Base-by-base conservation (phyloP, 306 rosid genomes). In the Geum urbanum region DNA sequence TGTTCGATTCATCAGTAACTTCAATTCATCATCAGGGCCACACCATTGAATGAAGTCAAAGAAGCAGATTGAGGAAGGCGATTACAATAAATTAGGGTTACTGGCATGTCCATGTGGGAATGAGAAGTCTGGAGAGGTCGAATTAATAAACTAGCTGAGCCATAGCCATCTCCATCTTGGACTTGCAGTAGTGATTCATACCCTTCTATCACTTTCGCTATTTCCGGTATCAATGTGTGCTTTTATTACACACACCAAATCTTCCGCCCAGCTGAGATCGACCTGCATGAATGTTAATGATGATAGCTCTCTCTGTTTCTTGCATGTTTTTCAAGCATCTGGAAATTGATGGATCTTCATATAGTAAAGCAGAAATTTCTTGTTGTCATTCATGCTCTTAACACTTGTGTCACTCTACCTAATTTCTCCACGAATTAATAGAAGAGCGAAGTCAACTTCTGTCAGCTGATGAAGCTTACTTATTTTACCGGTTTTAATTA, bases 1-100 rank as follows among this genome's bases (percentile, higher is more conserved):
- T 24, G 27, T 24, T 24, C n/a, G n/a, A n/a, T n/a, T n/a, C 27
- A 24, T 24, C 27, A 3, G 37, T 32, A 32, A 35, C 20, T 56
- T 56, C 62, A 56, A 12, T 24, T 27, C 62, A 56, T 59, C 64
- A 59, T 59, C 44, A 59, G 50, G 61, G 6, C 72, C 52, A 55
- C 50, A 63, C 47, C 71, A 69, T 63, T 69, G 82, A 78, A 69
- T 68, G 72, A 78, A 74, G 78, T 74, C 78, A 79, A 63, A 56
- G 76, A 63, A 56, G 63, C 52, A 52, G 68, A 70, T 55, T 1
- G 62, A 19, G 54, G 19, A 69, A 22, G 55, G 66, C 69, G 50
- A 59, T 35, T 59, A 62, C 78, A 55, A 54, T 78, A 52, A 73
- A 68, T 68, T 39, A 47, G 67, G 64, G 19, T 44, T 39, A 6